Evolutionary conservation across 2,329 filamentous ascomycete species (phyloP).

Genomic region (Neopestalotiopsis sp.): DNA sequence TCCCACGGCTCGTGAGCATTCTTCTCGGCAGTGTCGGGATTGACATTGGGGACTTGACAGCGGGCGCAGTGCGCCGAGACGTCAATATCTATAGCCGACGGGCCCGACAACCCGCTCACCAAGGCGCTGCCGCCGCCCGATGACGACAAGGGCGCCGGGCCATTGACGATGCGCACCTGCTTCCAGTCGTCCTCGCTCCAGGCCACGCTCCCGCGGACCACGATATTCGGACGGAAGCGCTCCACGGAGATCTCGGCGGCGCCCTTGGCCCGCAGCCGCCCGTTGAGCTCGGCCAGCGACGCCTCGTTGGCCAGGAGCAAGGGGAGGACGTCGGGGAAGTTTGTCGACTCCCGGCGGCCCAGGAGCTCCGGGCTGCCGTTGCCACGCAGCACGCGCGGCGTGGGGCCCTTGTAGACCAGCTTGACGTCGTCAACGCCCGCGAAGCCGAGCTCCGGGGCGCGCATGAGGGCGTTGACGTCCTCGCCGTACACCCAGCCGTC

Average conservation of each 20-base stretch:
- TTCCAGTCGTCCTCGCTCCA: constrained; percentile 72
- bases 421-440: constrained; percentile 45
- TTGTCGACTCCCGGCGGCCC: constrained; percentile 57
- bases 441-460: constrained; percentile 53
- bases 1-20: constrained; percentile 66
- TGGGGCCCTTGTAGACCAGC: constrained; percentile 67
- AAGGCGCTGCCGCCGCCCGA: too few relatives aligned
- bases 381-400: constrained; percentile 56
- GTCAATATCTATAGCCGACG: constrained; percentile 50
- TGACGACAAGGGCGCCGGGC: not conserved
- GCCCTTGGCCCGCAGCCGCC: constrained; percentile 46
- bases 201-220: constrained; percentile 58
- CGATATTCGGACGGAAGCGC: constrained; percentile 68
- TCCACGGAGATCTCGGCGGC: constrained; percentile 60
- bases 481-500: constrained; percentile 60
- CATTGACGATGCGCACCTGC: constrained; percentile 51
- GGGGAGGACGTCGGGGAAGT: constrained; percentile 65
- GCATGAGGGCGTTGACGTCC: constrained; percentile 57
- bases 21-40: constrained; percentile 64
- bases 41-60: constrained; percentile 69
- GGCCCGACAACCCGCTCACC: not conserved
- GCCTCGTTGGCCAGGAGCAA: constrained; percentile 59
- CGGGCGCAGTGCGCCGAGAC: constrained; percentile 63
- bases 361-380: constrained; percentile 59
- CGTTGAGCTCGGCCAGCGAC: constrained; percentile 63